Evolutionary conservation across 768 basidiomycete species (phyloP).

Genomic region (Candolleomyces aberdarensis): DNA sequence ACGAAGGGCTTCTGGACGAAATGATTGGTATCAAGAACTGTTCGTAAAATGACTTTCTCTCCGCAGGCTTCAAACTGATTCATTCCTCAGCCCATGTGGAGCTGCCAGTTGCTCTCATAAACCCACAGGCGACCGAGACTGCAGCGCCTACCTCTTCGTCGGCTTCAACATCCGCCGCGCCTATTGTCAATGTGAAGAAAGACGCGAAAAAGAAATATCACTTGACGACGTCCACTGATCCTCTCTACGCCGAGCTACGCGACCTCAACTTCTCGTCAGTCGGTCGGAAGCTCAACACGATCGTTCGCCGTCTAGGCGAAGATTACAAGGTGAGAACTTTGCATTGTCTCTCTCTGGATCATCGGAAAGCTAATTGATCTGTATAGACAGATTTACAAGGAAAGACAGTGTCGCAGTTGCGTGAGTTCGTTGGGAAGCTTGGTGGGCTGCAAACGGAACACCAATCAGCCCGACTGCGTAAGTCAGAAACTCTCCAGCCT

Average conservation of each 20-base stretch:
- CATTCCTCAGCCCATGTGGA: slow-evolving; percentile 67
- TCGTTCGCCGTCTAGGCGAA: slow-evolving; percentile 83
- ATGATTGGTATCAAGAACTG: slow-evolving; percentile 87
- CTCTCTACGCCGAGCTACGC: slow-evolving; percentile 76
- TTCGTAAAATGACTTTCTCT: slow-evolving; percentile 31
- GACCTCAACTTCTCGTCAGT: slow-evolving; percentile 93
- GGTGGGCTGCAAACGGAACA: slow-evolving; percentile 92
- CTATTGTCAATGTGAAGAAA: slow-evolving; percentile 54
- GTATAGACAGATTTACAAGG: slow-evolving; percentile 76
- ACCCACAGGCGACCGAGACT: slow-evolving; percentile 46
- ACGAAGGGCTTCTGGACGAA: slow-evolving; percentile 95
- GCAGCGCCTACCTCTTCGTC: slow-evolving; percentile 25
- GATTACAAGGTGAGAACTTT: slow-evolving; percentile 73
- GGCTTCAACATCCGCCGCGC: slow-evolving; percentile 32
- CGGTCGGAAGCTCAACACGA: slow-evolving; percentile 73
- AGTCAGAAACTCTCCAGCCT: slow-evolving; percentile 28
- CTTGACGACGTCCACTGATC: slow-evolving; percentile 73
- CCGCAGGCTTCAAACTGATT: not conserved
- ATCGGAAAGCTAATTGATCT: slow-evolving; percentile 3
- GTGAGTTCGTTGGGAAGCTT: slow-evolving; percentile 93
- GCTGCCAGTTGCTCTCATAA: slow-evolving; percentile 65
- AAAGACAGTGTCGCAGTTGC: slow-evolving; percentile 89
- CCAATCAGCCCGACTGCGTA: slow-evolving; percentile 84
- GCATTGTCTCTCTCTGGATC: not conserved
- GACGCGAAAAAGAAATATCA: slow-evolving; percentile 90